phyloP scores from a whole-genome alignment of 345 rosid species.

The Citrus sp. region DNA sequence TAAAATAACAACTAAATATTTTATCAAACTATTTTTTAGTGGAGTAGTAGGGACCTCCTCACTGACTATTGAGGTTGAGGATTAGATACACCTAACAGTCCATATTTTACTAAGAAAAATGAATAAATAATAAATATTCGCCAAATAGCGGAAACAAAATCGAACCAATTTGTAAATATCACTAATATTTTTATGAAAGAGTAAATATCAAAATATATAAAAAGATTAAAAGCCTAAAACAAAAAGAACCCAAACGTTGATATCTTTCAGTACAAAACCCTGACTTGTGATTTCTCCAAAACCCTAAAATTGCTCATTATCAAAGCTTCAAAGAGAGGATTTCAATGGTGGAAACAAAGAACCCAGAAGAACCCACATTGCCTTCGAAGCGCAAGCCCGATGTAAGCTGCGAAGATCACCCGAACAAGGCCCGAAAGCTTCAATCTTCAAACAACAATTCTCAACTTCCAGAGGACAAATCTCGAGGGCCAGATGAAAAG shows the following conservation, averaged over 20 bases:
- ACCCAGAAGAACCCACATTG: conserved; percentile 46
- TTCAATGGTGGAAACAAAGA: conserved; percentile 54
- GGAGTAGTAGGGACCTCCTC: too few species aligned
- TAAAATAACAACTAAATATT: too few species aligned
- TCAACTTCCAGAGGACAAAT: conserved; percentile 18
- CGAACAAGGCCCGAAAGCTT: conserved; percentile 44
- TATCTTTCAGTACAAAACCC: background rate
- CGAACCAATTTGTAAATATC: too few species aligned
- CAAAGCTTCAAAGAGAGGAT: background rate
- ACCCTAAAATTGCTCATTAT: conserved; percentile 1
- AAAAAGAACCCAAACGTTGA: background rate
- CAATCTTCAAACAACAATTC: conserved; percentile 11
- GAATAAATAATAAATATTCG: background rate
- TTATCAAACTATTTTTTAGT: too few species aligned
- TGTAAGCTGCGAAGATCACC: conserved; percentile 21
- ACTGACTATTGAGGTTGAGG: too few species aligned
- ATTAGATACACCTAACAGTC: too few species aligned
- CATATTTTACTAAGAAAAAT: background rate
- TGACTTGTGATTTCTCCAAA: background rate
- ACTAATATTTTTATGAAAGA: too few species aligned
- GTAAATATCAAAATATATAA: background rate
- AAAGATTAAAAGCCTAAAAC: background rate
- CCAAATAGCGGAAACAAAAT: too few species aligned
- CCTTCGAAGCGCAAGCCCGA: conserved; percentile 59
- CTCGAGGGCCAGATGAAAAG: background rate